Conservation (phyloP, 176 grass and related monocot genomes). For the Aegilops longissima region DNA sequence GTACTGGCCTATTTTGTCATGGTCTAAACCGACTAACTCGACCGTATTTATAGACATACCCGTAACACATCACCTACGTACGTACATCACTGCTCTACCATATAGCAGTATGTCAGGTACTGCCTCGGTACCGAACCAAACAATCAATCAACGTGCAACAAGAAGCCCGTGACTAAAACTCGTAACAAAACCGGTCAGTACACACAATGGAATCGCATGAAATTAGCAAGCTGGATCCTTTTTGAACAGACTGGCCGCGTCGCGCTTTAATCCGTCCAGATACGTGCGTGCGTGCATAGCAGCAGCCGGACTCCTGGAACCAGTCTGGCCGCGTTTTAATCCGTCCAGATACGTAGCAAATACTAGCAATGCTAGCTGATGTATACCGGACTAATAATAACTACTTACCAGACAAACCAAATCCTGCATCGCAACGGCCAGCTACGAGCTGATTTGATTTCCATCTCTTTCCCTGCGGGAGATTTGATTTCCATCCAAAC, state of each 20-base stretch:
- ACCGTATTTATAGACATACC: background rate
- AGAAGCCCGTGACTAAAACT: background rate
- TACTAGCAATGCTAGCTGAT: too few relatives aligned
- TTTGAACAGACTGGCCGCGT: background rate
- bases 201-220: background rate
- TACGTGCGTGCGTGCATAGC: background rate
- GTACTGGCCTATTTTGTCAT: background rate
- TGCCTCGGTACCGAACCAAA: background rate
- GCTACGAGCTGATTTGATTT: background rate
- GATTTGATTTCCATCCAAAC: slow-evolving; percentile 1
- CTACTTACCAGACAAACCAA: background rate
- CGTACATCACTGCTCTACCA: too few relatives aligned
- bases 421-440: background rate
- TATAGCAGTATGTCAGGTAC: too few relatives aligned
- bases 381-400: background rate
- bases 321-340: background rate
- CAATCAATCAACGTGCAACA: background rate
- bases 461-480: background rate
- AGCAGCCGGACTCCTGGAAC: too few relatives aligned
- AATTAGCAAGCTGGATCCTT: background rate
- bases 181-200: background rate
- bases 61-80: background rate
- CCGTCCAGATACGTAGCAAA: background rate
- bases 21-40: background rate
- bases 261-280: background rate